Base-by-base conservation (phyloP, 192 early-diverging fungal genomes). In the Gigaspora rosea region DNA sequence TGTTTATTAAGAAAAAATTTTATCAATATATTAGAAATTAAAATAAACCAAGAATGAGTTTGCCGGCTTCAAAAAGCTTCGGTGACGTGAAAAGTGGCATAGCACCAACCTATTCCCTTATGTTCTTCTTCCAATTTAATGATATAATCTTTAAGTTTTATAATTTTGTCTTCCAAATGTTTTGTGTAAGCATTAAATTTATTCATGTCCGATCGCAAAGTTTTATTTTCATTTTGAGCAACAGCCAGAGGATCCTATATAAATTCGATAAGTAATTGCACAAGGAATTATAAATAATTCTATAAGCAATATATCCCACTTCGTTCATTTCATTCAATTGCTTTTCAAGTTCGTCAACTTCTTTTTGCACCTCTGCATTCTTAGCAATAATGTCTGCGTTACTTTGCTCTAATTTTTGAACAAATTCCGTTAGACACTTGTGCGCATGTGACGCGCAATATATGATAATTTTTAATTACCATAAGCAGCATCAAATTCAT, bases 141-240 rank as follows among this genome's bases (percentile, higher is more conserved):
- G 67, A 57, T 72, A 20, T 15, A 12, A 32, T 72, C 71, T 41
- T 27, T 58, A 18, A 72, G 50, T 33, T 72, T 72, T 15, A 35
- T 57, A 1, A 35, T 72, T 47, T 72, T 72, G 12, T 72, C 52
- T 36, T 72, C 71, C 8, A 72, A 46, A 72, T 72, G 71, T 22
- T 57, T 58, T 47, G 35, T 89, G 83, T 52, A 91, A 58, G 27
- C 80, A 66, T 86, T 84, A 56, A 90, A 86, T 82, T 92, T 92
- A 35, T 84, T 81, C 70, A 86, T 88, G 79, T 94, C 92, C 0
- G 82, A 78, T 15, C 81, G 67, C n/a, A 91, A 81, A 33, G 84
- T 84, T 11, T 77, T 69, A 16, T 83, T 82, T 77, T 91, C 89
- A 20, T 86, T 79, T 80, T 90, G 87, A 8, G 85, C 81, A 62